Evolutionary conservation across 305 asterid species (phyloP).

Genomic region (Striga hermonthica): DNA sequence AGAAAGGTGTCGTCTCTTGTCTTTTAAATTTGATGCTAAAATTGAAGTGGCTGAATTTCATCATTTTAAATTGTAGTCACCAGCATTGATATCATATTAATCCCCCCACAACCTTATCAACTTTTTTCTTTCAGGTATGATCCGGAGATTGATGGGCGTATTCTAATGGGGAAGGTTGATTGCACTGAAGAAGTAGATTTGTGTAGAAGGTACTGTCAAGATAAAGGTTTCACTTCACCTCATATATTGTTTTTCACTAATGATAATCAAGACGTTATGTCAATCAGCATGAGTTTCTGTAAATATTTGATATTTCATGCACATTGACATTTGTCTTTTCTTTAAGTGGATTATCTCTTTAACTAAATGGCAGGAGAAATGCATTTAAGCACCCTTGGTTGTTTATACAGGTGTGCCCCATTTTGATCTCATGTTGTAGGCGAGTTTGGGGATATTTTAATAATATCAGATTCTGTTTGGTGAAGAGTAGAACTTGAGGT

Average conservation of each 20-base stretch:
- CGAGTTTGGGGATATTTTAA: slow-evolving; percentile 1
- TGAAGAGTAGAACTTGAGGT: slow-evolving; percentile 2
- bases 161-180: slow-evolving; percentile 87
- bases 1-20: slow-evolving; percentile 61
- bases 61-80: slow-evolving; percentile 30
- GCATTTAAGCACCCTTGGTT: slow-evolving; percentile 5
- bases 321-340: background rate
- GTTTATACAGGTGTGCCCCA: slow-evolving; percentile 13
- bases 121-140: slow-evolving; percentile 50
- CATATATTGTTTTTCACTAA: background rate
- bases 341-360: slow-evolving; percentile 20
- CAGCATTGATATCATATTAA: slow-evolving; percentile 28
- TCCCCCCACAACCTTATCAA: slow-evolving; percentile 31
- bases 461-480: slow-evolving; percentile 13
- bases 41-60: too few relatives aligned
- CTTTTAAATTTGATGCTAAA: slow-evolving; percentile 23
- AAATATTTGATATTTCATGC: too few relatives aligned
- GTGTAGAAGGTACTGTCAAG: slow-evolving; percentile 66
- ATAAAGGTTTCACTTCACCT: slow-evolving; percentile 26
- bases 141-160: slow-evolving; percentile 85
- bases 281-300: too few relatives aligned
- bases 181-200: slow-evolving; percentile 83
- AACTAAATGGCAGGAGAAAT: slow-evolving; percentile 10
- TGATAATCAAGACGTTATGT: slow-evolving; percentile 5
- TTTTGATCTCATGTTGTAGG: slow-evolving; percentile 9